Evolutionary conservation across 2,329 filamentous ascomycete species (phyloP), one percentile per base, ranked within the genome.

Genomic region (Erysiphe pulchra): DNA sequence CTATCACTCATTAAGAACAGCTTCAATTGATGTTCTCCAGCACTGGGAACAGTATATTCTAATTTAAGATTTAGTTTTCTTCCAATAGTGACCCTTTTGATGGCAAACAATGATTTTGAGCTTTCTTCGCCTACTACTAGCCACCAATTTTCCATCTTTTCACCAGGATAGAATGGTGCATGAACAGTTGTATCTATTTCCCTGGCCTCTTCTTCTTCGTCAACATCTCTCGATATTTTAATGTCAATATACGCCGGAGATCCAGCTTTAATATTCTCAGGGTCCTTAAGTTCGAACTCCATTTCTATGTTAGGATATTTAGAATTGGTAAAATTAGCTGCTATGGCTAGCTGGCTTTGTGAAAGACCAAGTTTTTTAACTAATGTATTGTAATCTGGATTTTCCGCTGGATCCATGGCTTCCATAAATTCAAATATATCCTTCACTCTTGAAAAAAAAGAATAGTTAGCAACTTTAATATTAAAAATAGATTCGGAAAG

Each of bases 101-200:
- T 93, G 2, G 83, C 86, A 47, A 95, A 67, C 50, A 98, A 66
- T 51, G 71, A 86, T 66, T 84, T 87, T 37, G 80, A 83, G 60
- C 75, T 80, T 64, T 94, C 85, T 54, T 95, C 86, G 30, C 86
- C 87, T 32, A 98, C 83, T 17, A 98, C 83, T 47, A 98, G 65
- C 90, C 90, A 98, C 86, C 86, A 98, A 59, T 90, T 93, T 69
- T 98, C 90, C 66, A 83, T 79, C 70, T 98, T 98, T 61, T 80
- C 79, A 44, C 62, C 68, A 0, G 90, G 86, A 59, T 90, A 98
- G 68, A 95, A 98, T 0, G 90, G 90, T 45, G 87, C 86, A 59
- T 95, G 86, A 2, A 95, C 92, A 1, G 77, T 78, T 1, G 79
- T 73, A 59, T 94, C 84, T 14, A 80, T 71, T 51, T 82, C 77